Evolutionary conservation across 2,329 filamentous ascomycete species (phyloP).

Genomic region (Colletotrichum sp.): DNA sequence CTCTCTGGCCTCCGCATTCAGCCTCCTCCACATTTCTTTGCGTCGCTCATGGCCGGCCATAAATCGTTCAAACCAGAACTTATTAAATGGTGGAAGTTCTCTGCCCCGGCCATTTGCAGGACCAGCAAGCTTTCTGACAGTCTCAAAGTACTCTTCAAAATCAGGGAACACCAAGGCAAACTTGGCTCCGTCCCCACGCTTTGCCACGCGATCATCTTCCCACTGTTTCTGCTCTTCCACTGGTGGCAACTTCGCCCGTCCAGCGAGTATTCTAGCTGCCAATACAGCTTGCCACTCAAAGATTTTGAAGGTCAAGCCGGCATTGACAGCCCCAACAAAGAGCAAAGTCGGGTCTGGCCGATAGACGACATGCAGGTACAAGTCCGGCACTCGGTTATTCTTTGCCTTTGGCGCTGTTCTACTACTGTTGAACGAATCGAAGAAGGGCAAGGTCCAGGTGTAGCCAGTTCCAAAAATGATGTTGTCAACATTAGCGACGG

Average conservation of each 20-base stretch:
- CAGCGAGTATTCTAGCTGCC: slow-evolving; percentile 62
- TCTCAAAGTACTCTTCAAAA: slow-evolving; percentile 70
- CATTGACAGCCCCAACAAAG: slow-evolving; percentile 62
- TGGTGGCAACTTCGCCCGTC: slow-evolving; percentile 52
- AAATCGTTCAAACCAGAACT: slow-evolving; percentile 54
- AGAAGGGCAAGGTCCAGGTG: slow-evolving; percentile 68
- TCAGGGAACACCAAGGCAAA: slow-evolving; percentile 65
- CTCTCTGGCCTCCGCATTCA: slow-evolving; percentile 41
- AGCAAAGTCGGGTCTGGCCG: slow-evolving; percentile 56
- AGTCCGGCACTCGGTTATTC: slow-evolving; percentile 59
- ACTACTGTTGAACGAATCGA: slow-evolving; percentile 27
- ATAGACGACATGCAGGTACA: slow-evolving; percentile 65
- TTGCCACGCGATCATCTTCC: slow-evolving; percentile 60
- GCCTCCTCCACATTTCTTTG: slow-evolving; percentile 61
- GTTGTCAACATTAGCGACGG: slow-evolving; percentile 58
- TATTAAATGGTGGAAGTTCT: slow-evolving; percentile 46
- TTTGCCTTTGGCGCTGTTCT: slow-evolving; percentile 28
- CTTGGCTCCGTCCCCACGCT: slow-evolving; percentile 59
- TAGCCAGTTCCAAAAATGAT: slow-evolving; percentile 75
- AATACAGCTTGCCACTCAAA: slow-evolving; percentile 73
- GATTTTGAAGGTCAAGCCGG: slow-evolving; percentile 69
- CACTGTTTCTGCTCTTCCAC: slow-evolving; percentile 54
- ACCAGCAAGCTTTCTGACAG: slow-evolving; percentile 53
- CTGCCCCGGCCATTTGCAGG: slow-evolving; percentile 50
- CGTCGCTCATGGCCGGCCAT: slow-evolving; percentile 59